Conservation (phyloP, 352 stramenopile genomes). For the Phytophthora uliginosa region DNA sequence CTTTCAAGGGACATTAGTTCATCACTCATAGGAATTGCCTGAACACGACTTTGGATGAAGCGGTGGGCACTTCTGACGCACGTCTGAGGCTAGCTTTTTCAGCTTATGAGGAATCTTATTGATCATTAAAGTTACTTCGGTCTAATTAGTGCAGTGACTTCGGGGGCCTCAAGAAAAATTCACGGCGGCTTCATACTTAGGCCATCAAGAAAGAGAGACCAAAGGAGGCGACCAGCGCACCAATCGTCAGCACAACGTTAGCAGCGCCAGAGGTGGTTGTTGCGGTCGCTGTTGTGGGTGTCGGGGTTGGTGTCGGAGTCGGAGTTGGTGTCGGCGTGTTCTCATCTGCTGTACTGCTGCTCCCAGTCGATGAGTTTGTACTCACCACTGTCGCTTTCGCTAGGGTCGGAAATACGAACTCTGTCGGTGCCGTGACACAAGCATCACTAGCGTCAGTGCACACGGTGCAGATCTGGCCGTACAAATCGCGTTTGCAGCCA, state of each 20-base stretch:
- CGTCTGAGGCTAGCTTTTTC: not conserved
- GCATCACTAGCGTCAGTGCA: conserved; percentile 24
- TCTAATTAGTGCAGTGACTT: not conserved
- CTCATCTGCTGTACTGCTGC: conserved; percentile 14
- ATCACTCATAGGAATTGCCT: too few species aligned
- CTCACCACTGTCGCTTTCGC: conserved; percentile 25
- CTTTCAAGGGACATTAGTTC: too few species aligned
- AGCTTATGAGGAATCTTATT: not conserved
- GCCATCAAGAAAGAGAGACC: conserved; percentile 22
- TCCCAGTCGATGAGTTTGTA: not conserved
- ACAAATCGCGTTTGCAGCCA: conserved; percentile 65
- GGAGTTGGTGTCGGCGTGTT: not conserved
- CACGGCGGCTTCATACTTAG: not conserved
- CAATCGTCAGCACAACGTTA: conserved; percentile 17
- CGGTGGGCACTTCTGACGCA: too few species aligned
- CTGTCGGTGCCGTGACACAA: conserved; percentile 17
- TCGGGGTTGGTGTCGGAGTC: not conserved
- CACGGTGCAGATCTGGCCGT: conserved; percentile 61
- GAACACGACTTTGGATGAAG: too few species aligned
- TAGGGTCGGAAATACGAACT: conserved; percentile 25
- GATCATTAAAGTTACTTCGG: not conserved
- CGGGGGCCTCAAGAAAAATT: not conserved
- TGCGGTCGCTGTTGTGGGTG: not conserved
- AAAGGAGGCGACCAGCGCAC: conserved; percentile 18
- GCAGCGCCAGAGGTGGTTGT: conserved; percentile 6